These are phyloP conservation scores for Debaryomyces fabryi DNA, from an alignment of 1,139 yeast genomes.

Conservation along the genomic window DNA sequence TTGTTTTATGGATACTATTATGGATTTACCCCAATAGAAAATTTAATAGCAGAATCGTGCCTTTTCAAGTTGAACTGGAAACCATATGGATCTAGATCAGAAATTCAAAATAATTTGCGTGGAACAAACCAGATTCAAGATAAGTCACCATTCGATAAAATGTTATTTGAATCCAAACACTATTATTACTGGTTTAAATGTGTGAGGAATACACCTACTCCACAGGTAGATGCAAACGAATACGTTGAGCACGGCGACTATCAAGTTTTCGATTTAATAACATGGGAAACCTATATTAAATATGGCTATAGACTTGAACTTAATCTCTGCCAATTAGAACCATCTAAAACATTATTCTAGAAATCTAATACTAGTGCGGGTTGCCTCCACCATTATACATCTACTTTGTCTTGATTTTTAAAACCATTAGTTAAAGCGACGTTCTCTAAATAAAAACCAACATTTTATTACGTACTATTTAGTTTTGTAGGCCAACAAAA, in stretches of 20 bases:
- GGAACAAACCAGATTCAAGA: neutral
- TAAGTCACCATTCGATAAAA: slow-evolving; percentile 5
- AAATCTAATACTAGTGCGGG: neutral
- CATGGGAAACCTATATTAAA: slow-evolving; percentile 48
- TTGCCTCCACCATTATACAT: neutral
- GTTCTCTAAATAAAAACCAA: slow-evolving; percentile 1
- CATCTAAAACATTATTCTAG: slow-evolving; percentile 22
- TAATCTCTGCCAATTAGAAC: slow-evolving; percentile 32
- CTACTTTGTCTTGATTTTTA: neutral
- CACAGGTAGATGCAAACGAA: slow-evolving; percentile 18
- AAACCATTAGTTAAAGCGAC: neutral
- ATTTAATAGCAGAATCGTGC: slow-evolving; percentile 46
- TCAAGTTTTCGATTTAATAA: slow-evolving; percentile 46
- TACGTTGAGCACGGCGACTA: slow-evolving; percentile 41
- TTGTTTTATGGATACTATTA: slow-evolving; percentile 64
- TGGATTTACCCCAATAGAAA: slow-evolving; percentile 56
- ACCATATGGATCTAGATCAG: slow-evolving; percentile 31
- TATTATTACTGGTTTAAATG: slow-evolving; percentile 44
- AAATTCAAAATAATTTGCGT: neutral
- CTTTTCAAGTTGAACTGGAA: slow-evolving; percentile 48
- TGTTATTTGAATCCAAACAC: slow-evolving; percentile 13
- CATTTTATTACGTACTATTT: neutral
- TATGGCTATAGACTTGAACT: slow-evolving; percentile 41
- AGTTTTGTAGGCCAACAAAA: slow-evolving; percentile 1
- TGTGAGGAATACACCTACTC: slow-evolving; percentile 23